Evolutionary conservation across 441 rosid species (phyloP).

Genomic region (Flueggea neowawraea): DNA sequence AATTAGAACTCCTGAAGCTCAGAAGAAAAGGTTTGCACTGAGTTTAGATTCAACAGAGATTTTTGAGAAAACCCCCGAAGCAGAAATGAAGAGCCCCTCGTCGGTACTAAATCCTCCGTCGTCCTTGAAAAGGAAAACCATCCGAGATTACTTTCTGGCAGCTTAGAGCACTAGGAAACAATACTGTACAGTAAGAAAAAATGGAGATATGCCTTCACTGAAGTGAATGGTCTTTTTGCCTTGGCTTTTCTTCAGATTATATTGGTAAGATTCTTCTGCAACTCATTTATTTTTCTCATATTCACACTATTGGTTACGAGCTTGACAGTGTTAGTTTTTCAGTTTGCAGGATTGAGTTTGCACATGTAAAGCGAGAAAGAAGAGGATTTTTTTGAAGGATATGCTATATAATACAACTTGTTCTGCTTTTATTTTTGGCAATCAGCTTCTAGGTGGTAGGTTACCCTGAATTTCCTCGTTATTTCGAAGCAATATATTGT

Average conservation of each 20-base stretch:
- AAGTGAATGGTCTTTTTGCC: too few species aligned
- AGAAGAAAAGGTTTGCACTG: slow-evolving; percentile 30
- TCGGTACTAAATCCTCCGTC: slow-evolving; percentile 87
- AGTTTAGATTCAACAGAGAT: slow-evolving; percentile 29
- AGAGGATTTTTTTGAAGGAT: not conserved
- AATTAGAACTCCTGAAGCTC: slow-evolving; percentile 60
- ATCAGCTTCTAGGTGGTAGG: too few species aligned
- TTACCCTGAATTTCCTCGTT: too few species aligned
- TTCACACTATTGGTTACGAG: not conserved
- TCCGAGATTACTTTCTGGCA: slow-evolving; percentile 76
- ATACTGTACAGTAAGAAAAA: not conserved
- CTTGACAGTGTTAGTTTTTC: not conserved
- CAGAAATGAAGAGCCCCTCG: slow-evolving; percentile 59
- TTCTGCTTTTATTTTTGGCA: too few species aligned
- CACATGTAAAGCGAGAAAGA: slow-evolving; percentile 4
- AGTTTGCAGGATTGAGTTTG: slow-evolving; percentile 16
- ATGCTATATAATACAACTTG: too few species aligned
- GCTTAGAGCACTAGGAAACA: slow-evolving; percentile 3
- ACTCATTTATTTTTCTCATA: not conserved
- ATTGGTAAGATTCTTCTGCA: not conserved
- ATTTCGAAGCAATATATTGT: too few species aligned
- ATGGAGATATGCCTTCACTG: too few species aligned
- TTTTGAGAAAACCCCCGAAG: slow-evolving; percentile 62
- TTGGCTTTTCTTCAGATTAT: not conserved
- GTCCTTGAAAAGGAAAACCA: slow-evolving; percentile 80